phyloP scores from a whole-genome alignment of 148 eudicot genomes.

The Amaranthus hypochondriacus region DNA sequence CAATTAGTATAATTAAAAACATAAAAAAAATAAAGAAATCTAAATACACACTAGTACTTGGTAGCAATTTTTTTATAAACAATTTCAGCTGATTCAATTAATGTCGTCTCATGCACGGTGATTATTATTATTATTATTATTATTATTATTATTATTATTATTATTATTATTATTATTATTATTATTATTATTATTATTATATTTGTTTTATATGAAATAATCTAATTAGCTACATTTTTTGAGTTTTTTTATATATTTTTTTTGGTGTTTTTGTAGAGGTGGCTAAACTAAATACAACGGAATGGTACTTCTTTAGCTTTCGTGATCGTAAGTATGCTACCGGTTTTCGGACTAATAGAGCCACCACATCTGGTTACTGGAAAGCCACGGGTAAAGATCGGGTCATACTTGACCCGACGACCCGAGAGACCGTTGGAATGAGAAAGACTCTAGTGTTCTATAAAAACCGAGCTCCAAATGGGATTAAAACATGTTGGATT shows the following conservation, averaged over 20 bases:
- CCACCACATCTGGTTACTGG: conserved; percentile 86
- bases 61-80: too few species aligned
- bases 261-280: conserved; percentile 38
- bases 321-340: conserved; percentile 89
- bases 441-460: conserved; percentile 89
- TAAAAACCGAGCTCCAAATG: conserved; percentile 78
- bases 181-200: background rate
- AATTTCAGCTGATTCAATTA: too few species aligned
- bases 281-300: conserved; percentile 77
- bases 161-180: too few species aligned
- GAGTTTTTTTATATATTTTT: background rate
- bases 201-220: background rate
- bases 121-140: too few species aligned
- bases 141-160: too few species aligned
- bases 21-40: too few species aligned
- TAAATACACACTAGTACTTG: too few species aligned
- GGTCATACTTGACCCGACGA: conserved; percentile 50
- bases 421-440: conserved; percentile 61
- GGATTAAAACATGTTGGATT: conserved; percentile 88
- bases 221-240: conserved; percentile 4
- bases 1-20: too few species aligned
- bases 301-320: conserved; percentile 98
- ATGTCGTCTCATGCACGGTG: too few species aligned
- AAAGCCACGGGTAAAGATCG: conserved; percentile 96
- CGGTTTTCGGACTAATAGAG: conserved; percentile 75